phyloP scores from a whole-genome alignment of 495 filamentous ascomycete species.

The Penicillium waksmanii region DNA sequence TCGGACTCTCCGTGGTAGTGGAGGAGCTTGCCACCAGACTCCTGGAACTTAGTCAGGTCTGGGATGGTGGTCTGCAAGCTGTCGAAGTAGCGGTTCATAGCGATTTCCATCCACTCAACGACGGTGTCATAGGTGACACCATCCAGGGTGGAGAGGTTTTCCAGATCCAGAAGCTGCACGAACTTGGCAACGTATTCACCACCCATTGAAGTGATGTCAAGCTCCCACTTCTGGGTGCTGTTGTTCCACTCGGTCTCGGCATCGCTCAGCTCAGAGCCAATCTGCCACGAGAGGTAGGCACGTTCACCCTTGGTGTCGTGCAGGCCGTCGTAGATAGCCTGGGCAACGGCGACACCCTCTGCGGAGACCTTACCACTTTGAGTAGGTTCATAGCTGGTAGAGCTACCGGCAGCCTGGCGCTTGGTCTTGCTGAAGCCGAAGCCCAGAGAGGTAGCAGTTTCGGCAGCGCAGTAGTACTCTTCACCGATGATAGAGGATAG shows the following conservation, averaged over 20 bases:
- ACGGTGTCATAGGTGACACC: conserved; percentile 49
- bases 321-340: conserved; percentile 37
- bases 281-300: conserved; percentile 40
- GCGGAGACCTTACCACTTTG: conserved; percentile 38
- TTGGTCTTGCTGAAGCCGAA: conserved; percentile 42
- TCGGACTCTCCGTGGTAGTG: conserved; percentile 59
- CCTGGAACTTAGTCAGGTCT: conserved; percentile 45
- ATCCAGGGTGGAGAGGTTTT: conserved; percentile 37
- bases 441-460: conserved; percentile 36
- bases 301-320: conserved; percentile 36
- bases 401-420: conserved; percentile 34
- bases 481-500: conserved; percentile 48
- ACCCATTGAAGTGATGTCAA: conserved; percentile 34
- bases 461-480: conserved; percentile 53
- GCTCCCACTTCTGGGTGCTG: conserved; percentile 38
- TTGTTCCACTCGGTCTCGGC: conserved; percentile 35
- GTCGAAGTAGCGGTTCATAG: conserved; percentile 35
- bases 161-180: conserved; percentile 37
- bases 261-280: conserved; percentile 34
- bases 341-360: conserved; percentile 34
- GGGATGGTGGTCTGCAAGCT: conserved; percentile 52
- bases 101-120: conserved; percentile 42
- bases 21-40: conserved; percentile 52
- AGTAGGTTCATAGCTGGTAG: conserved; percentile 32
- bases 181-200: conserved; percentile 42